Percentiles rank a stretch among this genome's conserved stretches.
Conservation (phyloP, 345 rosid genomes). For the Brassica cretica region DNA sequence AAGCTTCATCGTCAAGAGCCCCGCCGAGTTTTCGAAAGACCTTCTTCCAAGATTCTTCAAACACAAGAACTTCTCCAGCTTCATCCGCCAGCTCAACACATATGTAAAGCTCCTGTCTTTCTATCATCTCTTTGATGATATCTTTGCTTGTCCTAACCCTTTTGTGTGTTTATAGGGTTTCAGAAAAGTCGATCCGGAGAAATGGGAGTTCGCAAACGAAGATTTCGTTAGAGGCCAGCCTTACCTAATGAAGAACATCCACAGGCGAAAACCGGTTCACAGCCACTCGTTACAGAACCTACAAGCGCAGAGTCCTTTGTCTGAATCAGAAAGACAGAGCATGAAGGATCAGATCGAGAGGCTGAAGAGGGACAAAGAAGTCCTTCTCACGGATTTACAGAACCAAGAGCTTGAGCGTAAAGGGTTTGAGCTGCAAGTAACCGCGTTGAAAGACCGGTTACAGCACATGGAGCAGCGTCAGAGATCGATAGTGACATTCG, state of each 20-base stretch:
- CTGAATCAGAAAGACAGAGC: conserved; percentile 65
- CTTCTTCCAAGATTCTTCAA: conserved; percentile 89
- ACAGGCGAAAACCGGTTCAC: conserved; percentile 88
- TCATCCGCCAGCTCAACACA: conserved; percentile 95
- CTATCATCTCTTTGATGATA: not conserved
- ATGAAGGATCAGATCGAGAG: conserved; percentile 64
- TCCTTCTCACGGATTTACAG: conserved; percentile 54
- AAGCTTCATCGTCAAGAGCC: conserved; percentile 84
- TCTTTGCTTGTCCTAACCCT: not conserved
- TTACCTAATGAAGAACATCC: conserved; percentile 79
- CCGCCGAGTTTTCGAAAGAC: conserved; percentile 64
- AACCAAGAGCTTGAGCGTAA: conserved; percentile 56
- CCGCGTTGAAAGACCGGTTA: conserved; percentile 59
- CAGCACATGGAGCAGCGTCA: conserved; percentile 65
- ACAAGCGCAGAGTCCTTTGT: conserved; percentile 57
- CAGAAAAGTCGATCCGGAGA: conserved; percentile 76
- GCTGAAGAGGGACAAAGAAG: conserved; percentile 58
- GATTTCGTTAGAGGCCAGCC: conserved; percentile 79
- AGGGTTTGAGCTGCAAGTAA: conserved; percentile 59
- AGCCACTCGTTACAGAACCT: conserved; percentile 74
- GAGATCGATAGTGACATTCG: conserved; percentile 50
- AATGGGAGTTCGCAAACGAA: conserved; percentile 93
- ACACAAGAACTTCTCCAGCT: conserved; percentile 92
- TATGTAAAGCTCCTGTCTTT: conserved; percentile 50
- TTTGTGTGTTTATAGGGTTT: conserved; percentile 58